Evolutionary conservation across 177 flowering plant species (phyloP), one percentile per base, ranked within the genome.

Genomic region (Vitis hybrid): DNA sequence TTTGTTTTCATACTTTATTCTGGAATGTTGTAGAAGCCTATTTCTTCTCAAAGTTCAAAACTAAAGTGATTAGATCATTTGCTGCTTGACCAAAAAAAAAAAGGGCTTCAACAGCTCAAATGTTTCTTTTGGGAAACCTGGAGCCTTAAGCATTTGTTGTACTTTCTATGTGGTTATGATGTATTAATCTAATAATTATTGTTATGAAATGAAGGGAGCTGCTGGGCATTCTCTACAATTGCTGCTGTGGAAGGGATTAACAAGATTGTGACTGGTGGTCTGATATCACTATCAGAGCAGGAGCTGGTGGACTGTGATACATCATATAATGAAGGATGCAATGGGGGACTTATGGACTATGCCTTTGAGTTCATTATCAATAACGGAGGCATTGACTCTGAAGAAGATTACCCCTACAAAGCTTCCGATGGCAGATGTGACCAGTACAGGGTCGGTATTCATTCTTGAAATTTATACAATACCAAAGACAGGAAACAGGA

Each of bases 271-370:
- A 88, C 95, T 0, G 88, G 86, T 0, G 90, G 90, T 14, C 68
- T 91, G 50, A 81, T 93, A 66, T 80, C 89, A 2, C 74, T 91
- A 2, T 91, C 98, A 1, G 98, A 91, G 86, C 97, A 93, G 80
- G 97, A 91, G 77, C 77, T 93, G 68, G 94, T 93, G 57, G 97
- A 91, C 69, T 93, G 98, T 68, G 97, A 88, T 66, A 88, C 78
- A 5, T 68, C 84, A 0, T 84, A 84, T 63, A 86, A 93, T 70
- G 82, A 86, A 63, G 97, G 97, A 4, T 93, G 98, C 86, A 90
- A 87, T 77, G 98, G 98, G 0, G 98, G 98, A 68, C 88, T 90
- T 12, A 92, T 92, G 97, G 94, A 90, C 75, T 85, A 89, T 55
- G 97, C 85, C 0, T 92, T 87, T 61, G 79, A 89, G 71, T 93